Conservation (phyloP, 2,329 filamentous ascomycete species). For the Neodidymelliopsis sp. region DNA sequence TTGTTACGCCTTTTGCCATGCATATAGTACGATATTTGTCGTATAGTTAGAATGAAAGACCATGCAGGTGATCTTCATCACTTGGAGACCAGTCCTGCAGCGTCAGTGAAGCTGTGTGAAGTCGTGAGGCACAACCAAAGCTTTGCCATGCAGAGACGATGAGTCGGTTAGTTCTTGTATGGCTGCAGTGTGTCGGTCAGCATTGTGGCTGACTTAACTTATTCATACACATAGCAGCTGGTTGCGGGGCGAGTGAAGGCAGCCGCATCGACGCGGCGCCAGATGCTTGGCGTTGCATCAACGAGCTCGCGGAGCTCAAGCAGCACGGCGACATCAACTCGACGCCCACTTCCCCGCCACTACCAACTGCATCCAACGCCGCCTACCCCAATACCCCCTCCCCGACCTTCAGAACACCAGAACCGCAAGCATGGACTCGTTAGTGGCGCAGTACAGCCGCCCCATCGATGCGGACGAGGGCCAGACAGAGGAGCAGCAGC, state of each 20-base stretch:
- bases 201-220: too few relatives aligned
- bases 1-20: too few relatives aligned
- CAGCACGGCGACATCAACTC: conserved; percentile 30
- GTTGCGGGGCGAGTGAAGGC: conserved; percentile 23
- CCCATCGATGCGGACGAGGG: conserved; percentile 77
- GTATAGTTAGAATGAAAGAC: too few relatives aligned
- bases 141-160: too few relatives aligned
- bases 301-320: conserved; percentile 33
- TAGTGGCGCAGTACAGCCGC: conserved; percentile 90
- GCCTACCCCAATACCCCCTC: not conserved
- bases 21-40: too few relatives aligned
- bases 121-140: too few relatives aligned
- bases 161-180: too few relatives aligned
- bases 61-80: too few relatives aligned
- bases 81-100: too few relatives aligned
- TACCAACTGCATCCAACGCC: not conserved
- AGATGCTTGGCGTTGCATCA: conserved; percentile 23
- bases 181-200: too few relatives aligned
- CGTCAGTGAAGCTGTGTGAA: too few relatives aligned
- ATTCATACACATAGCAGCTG: too few relatives aligned
- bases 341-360: conserved; percentile 23
- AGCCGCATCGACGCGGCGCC: conserved; percentile 31
- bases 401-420: conserved; percentile 15
- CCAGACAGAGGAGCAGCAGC: conserved; percentile 75
- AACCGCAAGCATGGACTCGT: conserved; percentile 75